Base-by-base conservation (phyloP, 305 asterid genomes). In the Withania somnifera region DNA sequence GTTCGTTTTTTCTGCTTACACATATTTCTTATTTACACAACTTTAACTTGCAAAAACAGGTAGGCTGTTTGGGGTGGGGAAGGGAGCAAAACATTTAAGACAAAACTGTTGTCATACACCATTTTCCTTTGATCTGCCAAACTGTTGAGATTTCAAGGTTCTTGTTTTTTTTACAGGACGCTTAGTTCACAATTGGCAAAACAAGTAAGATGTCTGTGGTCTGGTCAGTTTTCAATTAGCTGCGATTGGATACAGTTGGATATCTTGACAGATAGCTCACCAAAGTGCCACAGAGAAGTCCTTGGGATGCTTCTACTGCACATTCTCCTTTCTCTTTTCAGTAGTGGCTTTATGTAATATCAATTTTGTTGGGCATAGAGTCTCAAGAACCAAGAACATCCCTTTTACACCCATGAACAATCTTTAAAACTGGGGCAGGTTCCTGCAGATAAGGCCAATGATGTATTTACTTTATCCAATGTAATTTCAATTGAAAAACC, bases 211-310 rank as follows among this genome's bases (percentile, higher is more conserved):
- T 87, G 28, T 89, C 96, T 3, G 93, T 85, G 64, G 28, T 90
- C 96, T 0, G 93, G 84, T n/a, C 96, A 91, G 32, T 91, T 89
- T 80, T 87, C 96, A 14, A 83, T 86, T 17, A 87, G 87, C 88
- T 91, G 96, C 58, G 92, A 90, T 57, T 91, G 96, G 96, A 84
- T 91, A 66, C 57, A 68, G 38, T 66, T 91, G 52, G 93, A 91
- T 84, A 86, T 91, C 57, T 69, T 84, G 24, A 32, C 90, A 4
- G 85, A 86, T 32, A 11, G 51, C 85, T 63, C 68, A 52, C 51
- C 51, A 53, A 53, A 51, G 67, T 19, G 34, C 38, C 73, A 53
- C 84, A 52, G 7, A 51, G 82, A 60, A 90, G 88, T 88, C 75
- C 90, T 4, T 86, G 93, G 95, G 85, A 83, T 73, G 88, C 88